Evolutionary conservation across 2,329 filamentous ascomycete genomes (phyloP), one percentile per base, ranked within the genome.

Genomic region (Didymosphaeria variabile): DNA sequence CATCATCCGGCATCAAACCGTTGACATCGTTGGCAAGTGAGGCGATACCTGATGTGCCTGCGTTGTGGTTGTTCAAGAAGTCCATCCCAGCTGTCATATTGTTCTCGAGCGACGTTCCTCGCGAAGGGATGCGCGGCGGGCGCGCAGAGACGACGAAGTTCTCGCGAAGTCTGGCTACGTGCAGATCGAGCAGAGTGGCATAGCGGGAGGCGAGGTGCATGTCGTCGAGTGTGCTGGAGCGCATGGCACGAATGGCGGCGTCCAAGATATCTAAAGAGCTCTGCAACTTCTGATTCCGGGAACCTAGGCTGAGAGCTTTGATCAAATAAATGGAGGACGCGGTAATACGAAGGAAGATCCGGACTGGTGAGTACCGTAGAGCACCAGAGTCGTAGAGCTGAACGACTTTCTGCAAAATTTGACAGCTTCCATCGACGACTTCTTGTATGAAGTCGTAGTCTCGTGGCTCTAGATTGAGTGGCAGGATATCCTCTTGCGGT

Each of bases 401-500:
- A 0, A 78, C 81, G 2, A 84, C 82, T 52, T 82, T 84, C 51
- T 83, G 75, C 3, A 87, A 72, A 31, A 85, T 85, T 55, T 84
- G 78, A 47, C 83, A 82, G 60, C 82, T 85, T 1, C 82, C 83
- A 21, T 86, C 82, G 3, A 86, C 83, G 1, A 87, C 85, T 67
- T 86, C 84, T 68, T 83, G 81, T 15, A 87, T 85, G 63, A 86
- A 86, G 38, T 82, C 80, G 57, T 85, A 86, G 65, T 87, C 85
- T 51, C 80, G 79, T 1, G 81, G 77, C 58, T 84, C 82, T 23
- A 84, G 78, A 51, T 79, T 77, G 65, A 83, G 76, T 13, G 80
- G 72, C 12, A 81, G 68, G 40, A 82, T 72, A 10, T 77, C 73
- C 44, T 77, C 74, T 58, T 72, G 81, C 42, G 72, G 71, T 1